Conservation (phyloP, 257 asterid species). For the Euphrasia confusa region DNA sequence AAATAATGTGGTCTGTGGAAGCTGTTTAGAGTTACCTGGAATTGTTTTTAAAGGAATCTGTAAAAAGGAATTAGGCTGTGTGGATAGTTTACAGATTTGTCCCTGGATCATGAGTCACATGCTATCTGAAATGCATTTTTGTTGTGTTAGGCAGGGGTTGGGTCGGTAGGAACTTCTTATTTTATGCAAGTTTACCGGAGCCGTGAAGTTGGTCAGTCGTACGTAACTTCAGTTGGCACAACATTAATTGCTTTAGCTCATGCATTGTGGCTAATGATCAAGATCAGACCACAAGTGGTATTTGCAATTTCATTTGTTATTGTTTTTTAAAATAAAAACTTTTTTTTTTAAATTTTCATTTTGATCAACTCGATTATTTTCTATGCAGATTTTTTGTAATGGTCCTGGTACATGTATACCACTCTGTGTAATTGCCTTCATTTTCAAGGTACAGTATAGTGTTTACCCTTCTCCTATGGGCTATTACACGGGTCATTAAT, state of each 20-base stretch:
- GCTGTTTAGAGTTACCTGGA: not conserved
- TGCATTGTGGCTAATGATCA: slow-evolving; percentile 86
- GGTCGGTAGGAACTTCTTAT: slow-evolving; percentile 40
- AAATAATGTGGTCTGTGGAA: not conserved
- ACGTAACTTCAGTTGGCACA: slow-evolving; percentile 78
- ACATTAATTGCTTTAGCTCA: slow-evolving; percentile 74
- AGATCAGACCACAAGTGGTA: slow-evolving; percentile 96
- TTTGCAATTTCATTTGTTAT: not conserved
- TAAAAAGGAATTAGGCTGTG: not conserved
- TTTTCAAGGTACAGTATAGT: slow-evolving; percentile 52
- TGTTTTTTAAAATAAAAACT: not conserved
- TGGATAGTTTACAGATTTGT: slow-evolving; percentile 11
- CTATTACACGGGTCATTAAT: not conserved
- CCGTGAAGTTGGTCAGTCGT: slow-evolving; percentile 93
- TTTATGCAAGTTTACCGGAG: slow-evolving; percentile 84
- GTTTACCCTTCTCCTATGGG: not conserved
- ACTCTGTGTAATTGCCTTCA: slow-evolving; percentile 60
- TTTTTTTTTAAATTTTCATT: slow-evolving; percentile 4
- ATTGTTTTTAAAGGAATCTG: not conserved
- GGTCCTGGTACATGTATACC: slow-evolving; percentile 98
- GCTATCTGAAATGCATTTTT: slow-evolving; percentile 22
- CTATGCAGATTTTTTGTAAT: slow-evolving; percentile 71
- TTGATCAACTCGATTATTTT: slow-evolving; percentile 7
- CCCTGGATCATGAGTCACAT: slow-evolving; percentile 11
- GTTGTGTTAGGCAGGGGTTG: slow-evolving; percentile 49